Conservation (phyloP, 768 basidiomycete genomes). For the Termitomyces heimii region DNA sequence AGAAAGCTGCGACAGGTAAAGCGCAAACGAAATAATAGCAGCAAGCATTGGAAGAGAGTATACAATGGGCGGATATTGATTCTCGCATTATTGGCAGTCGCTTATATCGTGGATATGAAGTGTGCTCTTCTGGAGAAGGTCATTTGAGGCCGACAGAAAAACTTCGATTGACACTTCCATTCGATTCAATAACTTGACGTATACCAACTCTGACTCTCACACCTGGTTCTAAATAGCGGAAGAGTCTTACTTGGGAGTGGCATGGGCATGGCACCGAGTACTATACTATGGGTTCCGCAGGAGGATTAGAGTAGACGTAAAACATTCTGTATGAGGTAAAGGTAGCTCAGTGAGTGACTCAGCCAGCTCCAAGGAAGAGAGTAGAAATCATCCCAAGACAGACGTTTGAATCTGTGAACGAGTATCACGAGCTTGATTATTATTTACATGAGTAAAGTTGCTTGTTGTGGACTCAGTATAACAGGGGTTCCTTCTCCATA, state of each 20-base stretch:
- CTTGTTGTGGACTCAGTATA: too few species aligned
- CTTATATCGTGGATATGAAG: neutral
- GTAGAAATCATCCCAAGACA: neutral
- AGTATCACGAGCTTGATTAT: too few species aligned
- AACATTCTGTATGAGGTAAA: neutral
- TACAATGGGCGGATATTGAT: neutral
- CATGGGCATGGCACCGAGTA: neutral
- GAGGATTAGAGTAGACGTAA: neutral
- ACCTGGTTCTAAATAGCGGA: neutral
- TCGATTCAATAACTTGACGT: neutral
- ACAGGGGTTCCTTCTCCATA: too few species aligned
- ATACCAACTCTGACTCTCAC: neutral
- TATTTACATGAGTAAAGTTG: too few species aligned
- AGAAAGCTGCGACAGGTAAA: neutral
- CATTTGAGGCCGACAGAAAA: too few species aligned
- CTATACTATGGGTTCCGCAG: neutral
- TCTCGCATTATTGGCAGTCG: neutral
- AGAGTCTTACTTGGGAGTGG: neutral
- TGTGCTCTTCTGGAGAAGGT: neutral
- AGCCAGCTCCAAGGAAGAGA: too few species aligned
- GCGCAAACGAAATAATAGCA: neutral
- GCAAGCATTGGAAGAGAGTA: neutral
- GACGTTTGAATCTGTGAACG: neutral
- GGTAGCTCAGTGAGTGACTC: neutral
- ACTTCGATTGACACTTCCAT: neutral